Conservation (phyloP, 805 yeast species). For the Yarrowia sp. region DNA sequence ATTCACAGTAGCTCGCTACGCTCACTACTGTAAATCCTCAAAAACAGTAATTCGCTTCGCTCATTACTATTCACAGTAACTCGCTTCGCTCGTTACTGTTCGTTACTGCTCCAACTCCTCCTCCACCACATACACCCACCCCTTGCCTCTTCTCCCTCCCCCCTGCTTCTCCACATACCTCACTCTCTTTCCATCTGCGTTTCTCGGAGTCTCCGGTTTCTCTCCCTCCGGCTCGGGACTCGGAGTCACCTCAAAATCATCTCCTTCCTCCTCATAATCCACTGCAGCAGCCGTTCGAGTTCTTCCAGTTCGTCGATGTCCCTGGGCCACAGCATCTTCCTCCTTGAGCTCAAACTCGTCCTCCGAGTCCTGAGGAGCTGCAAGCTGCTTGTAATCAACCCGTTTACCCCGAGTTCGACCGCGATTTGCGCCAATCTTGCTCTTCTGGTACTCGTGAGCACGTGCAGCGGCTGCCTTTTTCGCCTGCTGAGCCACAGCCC, state of each 20-base stretch:
- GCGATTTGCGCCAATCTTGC: conserved; percentile 24
- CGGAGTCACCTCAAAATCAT: conserved; percentile 14
- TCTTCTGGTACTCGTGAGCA: conserved; percentile 16
- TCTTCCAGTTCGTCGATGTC: conserved; percentile 21
- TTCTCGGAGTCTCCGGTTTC: conserved; percentile 21
- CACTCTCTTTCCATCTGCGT: conserved; percentile 16
- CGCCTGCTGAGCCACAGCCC: conserved; percentile 3
- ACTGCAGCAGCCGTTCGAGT: background rate
- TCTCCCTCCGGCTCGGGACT: conserved; percentile 1
- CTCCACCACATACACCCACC: conserved; percentile 34
- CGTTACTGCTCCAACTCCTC: conserved; percentile 19
- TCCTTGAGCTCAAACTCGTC: conserved; percentile 26
- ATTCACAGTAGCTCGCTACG: background rate
- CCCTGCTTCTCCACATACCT: conserved; percentile 30
- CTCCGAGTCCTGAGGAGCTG: background rate
- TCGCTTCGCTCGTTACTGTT: no score
- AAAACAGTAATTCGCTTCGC: no score
- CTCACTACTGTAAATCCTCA: no score
- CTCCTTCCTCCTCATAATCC: background rate
- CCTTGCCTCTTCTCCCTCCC: conserved; percentile 10
- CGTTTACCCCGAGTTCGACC: conserved; percentile 32
- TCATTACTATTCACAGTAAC: no score
- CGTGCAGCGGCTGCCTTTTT: conserved; percentile 22
- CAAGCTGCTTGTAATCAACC: conserved; percentile 27
- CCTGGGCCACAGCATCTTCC: conserved; percentile 9